A percentile compares a stretch with the other conserved stretches of the same genome.
Conservation (phyloP, 2,329 filamentous ascomycete genomes). For the Aureobasidium subglaciale region DNA sequence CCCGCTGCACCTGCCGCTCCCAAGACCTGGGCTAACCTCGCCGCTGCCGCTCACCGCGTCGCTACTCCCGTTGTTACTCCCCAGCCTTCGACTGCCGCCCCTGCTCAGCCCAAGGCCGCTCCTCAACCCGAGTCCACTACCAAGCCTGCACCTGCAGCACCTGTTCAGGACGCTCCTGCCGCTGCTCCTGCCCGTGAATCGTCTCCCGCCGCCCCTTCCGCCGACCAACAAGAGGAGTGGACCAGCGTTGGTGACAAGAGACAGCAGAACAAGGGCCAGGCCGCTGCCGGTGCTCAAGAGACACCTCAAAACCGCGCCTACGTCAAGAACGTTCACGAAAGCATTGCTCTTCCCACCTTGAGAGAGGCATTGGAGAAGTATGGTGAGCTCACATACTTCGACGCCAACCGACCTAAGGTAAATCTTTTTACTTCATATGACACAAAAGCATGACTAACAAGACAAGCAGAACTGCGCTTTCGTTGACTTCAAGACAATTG, state of each 20-base stretch:
- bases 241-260: conserved; percentile 77
- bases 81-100: conserved; percentile 22
- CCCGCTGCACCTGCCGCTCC: conserved; percentile 50
- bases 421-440: background rate
- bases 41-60: conserved; percentile 43
- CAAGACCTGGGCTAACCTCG: conserved; percentile 68
- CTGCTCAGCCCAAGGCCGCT: conserved; percentile 27
- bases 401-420: conserved; percentile 69
- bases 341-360: conserved; percentile 69
- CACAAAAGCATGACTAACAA: background rate
- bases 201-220: conserved; percentile 23
- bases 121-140: conserved; percentile 23
- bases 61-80: conserved; percentile 34
- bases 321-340: conserved; percentile 91
- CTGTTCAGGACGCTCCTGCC: conserved; percentile 23
- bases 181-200: conserved; percentile 30
- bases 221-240: conserved; percentile 64
- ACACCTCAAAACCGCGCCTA: conserved; percentile 75
- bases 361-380: conserved; percentile 63
- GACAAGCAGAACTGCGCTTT: conserved; percentile 80
- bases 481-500: conserved; percentile 77
- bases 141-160: conserved; percentile 24
- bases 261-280: conserved; percentile 69
- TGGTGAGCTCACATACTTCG: conserved; percentile 57
- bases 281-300: conserved; percentile 60